Conservation (phyloP, 345 rosid species). For the Salix brachista region DNA sequence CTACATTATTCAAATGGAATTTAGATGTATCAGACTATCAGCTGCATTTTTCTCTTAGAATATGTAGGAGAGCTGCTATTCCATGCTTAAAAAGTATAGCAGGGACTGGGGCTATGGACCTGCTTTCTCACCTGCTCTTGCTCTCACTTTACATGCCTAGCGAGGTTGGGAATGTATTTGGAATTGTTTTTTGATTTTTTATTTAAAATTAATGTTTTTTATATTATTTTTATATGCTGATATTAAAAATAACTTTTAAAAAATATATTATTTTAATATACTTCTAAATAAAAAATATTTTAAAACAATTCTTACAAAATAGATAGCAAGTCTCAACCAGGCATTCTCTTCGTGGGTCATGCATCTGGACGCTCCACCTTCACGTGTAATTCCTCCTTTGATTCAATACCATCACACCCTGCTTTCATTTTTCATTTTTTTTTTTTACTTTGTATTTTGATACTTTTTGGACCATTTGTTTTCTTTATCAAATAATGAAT, state of each 20-base stretch:
- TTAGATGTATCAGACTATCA: not conserved
- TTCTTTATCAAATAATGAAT: too few relatives aligned
- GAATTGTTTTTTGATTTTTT: too few relatives aligned
- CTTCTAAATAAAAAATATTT: too few relatives aligned
- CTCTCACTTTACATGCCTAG: not conserved
- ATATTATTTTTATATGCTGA: too few relatives aligned
- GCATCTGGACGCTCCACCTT: not conserved
- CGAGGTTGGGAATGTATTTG: too few relatives aligned
- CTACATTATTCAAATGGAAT: too few relatives aligned
- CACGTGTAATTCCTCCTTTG: conserved; percentile 6
- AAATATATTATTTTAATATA: too few relatives aligned
- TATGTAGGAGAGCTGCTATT: too few relatives aligned
- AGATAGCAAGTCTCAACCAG: not conserved
- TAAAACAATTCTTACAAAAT: too few relatives aligned
- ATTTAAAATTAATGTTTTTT: too few relatives aligned
- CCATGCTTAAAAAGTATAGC: not conserved
- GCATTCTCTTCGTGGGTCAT: not conserved
- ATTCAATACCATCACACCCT: not conserved
- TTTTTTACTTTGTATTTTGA: not conserved
- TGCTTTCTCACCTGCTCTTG: not conserved
- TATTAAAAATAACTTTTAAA: too few relatives aligned
- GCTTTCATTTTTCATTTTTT: not conserved
- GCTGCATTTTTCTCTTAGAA: not conserved
- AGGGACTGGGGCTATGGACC: not conserved
- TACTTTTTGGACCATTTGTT: too few relatives aligned